Evolutionary conservation across 139 green algal genomes (phyloP), one percentile per base, ranked within the genome.

Genomic region (Choricystis sp.): DNA sequence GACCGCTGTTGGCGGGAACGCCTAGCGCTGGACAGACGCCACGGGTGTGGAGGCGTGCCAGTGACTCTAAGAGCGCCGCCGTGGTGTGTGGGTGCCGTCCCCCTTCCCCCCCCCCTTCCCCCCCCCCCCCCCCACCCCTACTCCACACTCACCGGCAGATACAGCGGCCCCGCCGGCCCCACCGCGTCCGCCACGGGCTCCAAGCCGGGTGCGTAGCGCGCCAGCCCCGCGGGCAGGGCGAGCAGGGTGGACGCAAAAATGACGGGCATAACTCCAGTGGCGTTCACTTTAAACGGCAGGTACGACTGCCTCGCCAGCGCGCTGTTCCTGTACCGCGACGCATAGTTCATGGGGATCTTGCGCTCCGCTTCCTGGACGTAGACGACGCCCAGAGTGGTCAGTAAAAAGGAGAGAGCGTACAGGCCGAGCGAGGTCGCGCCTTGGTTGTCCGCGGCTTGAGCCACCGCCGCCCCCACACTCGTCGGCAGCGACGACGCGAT

Each of bases 241-340:
- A 99, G 76, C 55, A 99, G 75, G 3, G 87, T 94, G 9, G 90
- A 94, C 14, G 89, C 79, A 70, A 99, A 99, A 73, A 99, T 99
- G 74, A 99, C 86, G 0, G 93, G 93, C 92, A 99, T 98, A 19
- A 98, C 93, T 52, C 93, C 93, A 14, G 87, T 86, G 4, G 81
- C 81, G 67, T 94, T 94, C n/a, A 91, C 88, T 80, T 98, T 98
- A 84, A 99, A 97, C 26, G 93, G 93, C 71, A 99, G 81, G 81
- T 98, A 99, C 19, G 79, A 83, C 69, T 89, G 82, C 22, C 77
- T 72, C 20, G 76, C 62, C 16, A 97, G 77, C 30, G 79, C 79
- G 56, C 82, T 81, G 2, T 75, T 78, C 26, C 77, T 62, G 70
- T 89, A 92, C 31, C 83, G 72, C 29, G 49, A 76, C 29, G 84